Percentiles rank a stretch among this genome's conserved stretches.
Conservation (phyloP, 176 grass and related monocot species). For the Alloteropsis semialata region DNA sequence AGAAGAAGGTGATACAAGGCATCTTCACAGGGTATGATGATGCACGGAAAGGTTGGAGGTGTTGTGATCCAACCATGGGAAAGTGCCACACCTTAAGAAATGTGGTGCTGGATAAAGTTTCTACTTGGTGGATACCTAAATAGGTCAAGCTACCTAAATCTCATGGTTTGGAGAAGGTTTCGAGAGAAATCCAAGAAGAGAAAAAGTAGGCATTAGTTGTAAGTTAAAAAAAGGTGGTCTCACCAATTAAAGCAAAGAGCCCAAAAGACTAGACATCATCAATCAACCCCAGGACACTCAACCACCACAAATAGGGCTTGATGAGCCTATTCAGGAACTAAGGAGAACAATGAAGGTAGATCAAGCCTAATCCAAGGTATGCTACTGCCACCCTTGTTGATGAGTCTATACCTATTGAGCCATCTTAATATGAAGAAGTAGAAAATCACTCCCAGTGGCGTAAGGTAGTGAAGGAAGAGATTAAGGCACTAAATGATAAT, state of each 20-base stretch:
- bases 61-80: constrained; percentile 1
- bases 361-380: not conserved
- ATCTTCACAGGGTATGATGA: constrained; percentile 32
- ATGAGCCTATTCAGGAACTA: not conserved
- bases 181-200: not conserved
- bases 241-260: not conserved
- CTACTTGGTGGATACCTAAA: no score
- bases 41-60: not conserved
- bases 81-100: not conserved
- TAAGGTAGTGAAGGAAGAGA: not conserved
- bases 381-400: not conserved
- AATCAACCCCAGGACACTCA: not conserved
- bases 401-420: not conserved
- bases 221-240: not conserved
- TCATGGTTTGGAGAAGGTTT: not conserved
- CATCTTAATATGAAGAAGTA: not conserved
- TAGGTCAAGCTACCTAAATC: no score
- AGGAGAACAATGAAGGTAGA: not conserved
- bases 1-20: constrained; percentile 5
- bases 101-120: no score
- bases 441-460: not conserved
- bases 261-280: not conserved
- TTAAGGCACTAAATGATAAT: not conserved
- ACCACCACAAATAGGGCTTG: not conserved
- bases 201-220: not conserved